Evolutionary conservation across 2,329 filamentous ascomycete species (phyloP).

Genomic region (Colletotrichum euphorbiae): DNA sequence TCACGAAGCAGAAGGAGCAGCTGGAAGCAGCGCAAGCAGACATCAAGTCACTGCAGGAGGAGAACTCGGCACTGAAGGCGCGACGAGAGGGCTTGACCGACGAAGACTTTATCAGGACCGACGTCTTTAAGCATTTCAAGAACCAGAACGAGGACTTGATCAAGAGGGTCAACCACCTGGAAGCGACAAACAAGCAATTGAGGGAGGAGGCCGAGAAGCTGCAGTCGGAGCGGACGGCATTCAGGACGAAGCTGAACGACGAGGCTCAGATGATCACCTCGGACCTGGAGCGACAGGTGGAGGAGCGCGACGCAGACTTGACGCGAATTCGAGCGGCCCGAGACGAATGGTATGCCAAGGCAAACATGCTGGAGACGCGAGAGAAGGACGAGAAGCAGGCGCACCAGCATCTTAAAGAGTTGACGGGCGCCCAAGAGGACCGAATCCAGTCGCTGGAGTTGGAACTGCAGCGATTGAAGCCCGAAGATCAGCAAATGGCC

Average conservation of each 20-base stretch:
- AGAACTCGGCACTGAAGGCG: slow-evolving; percentile 79
- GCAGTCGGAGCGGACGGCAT: slow-evolving; percentile 85
- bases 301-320: slow-evolving; percentile 84
- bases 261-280: slow-evolving; percentile 79
- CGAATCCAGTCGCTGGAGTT: slow-evolving; percentile 85
- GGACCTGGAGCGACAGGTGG: slow-evolving; percentile 85
- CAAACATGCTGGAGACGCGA: slow-evolving; percentile 80
- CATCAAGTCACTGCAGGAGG: slow-evolving; percentile 78
- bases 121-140: slow-evolving; percentile 93
- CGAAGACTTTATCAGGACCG: slow-evolving; percentile 92
- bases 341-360: slow-evolving; percentile 87
- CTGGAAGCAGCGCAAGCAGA: slow-evolving; percentile 82
- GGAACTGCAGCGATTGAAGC: slow-evolving; percentile 78
- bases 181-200: slow-evolving; percentile 87
- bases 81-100: slow-evolving; percentile 81
- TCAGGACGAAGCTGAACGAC: slow-evolving; percentile 82
- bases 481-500: slow-evolving; percentile 60
- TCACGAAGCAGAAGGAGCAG: slow-evolving; percentile 89
- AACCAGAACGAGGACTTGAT: slow-evolving; percentile 92
- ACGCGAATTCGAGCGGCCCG: slow-evolving; percentile 85
- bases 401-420: slow-evolving; percentile 79
- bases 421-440: slow-evolving; percentile 82
- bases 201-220: slow-evolving; percentile 87
- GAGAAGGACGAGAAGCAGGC: slow-evolving; percentile 81
- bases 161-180: slow-evolving; percentile 89